Base-by-base conservation (phyloP, 164 flowering plant genomes). In the grape (Vitis vinifera) region DNA sequence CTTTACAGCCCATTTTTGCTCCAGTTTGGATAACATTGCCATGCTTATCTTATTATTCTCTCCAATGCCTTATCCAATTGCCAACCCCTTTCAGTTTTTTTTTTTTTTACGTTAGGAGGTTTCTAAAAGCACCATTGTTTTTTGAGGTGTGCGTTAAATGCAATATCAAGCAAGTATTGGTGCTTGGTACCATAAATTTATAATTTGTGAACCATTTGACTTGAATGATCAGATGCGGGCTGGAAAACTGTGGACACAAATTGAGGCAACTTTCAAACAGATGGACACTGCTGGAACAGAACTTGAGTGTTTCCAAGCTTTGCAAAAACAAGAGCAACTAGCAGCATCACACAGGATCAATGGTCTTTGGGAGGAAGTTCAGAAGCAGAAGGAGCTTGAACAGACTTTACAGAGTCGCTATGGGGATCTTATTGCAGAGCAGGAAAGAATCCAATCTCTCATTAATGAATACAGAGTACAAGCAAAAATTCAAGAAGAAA, bases 251-350 rank as follows among this genome's bases (percentile, higher is more conserved):
- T 86, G 94, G 90, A 67, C 87, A 14, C 91, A 92, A 81, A 84
- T 92, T 62, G 97, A 96, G 75, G 81, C 86, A 51, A 91, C 91
- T 15, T 85, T 84, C 74, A 96, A 96, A 84, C 92, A 87, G 83
- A 85, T 90, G 85, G 93, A 91, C 73, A 87, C 92, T 66, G 97
- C 98, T 66, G 86, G 87, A 50, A 96, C 95, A 19, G 99, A 96
- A 75, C 82, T 93, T 3, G 97, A 91, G 75, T 93, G 98, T 83
- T 96, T 96, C 78, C 87, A 77, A 84, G 89, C 90, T 70, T 80
- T 96, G 37, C 89, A 88, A 65, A 91, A 80, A 78, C 99, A 96
- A 77, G 99, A 96, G 79, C 82, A 86, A 57, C 48, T 83, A 50
- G 93, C 99, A 62, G 97, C 97, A 60, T 67, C 90, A 2, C 71